phyloP scores from a whole-genome alignment of 441 rosid genomes.

The Breynia disticha region DNA sequence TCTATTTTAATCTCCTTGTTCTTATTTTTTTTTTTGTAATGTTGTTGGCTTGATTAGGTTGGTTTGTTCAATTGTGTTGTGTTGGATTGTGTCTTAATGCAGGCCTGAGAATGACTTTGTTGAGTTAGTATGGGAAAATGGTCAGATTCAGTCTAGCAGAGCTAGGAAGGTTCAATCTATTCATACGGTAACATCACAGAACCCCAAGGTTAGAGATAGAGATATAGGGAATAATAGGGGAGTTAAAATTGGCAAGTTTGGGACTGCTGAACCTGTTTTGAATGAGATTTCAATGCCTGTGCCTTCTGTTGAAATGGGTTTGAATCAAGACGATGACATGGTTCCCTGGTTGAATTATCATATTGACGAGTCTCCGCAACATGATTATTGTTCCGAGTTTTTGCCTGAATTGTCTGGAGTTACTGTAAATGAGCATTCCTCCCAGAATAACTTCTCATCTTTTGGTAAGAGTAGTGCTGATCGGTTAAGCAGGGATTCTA shows the following conservation, averaged over 20 bases:
- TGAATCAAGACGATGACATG: slow-evolving; percentile 58
- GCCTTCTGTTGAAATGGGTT: slow-evolving; percentile 39
- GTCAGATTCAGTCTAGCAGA: slow-evolving; percentile 60
- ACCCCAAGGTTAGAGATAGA: slow-evolving; percentile 27
- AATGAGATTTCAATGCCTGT: slow-evolving; percentile 45
- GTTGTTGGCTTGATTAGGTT: slow-evolving; percentile 1
- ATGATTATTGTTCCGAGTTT: slow-evolving; percentile 47
- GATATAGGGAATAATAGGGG: slow-evolving; percentile 25
- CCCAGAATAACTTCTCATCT: slow-evolving; percentile 32
- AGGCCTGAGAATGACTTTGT: slow-evolving; percentile 58
- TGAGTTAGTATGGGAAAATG: slow-evolving; percentile 80
- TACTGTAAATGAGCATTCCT: slow-evolving; percentile 35
- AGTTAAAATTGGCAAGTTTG: slow-evolving; percentile 23
- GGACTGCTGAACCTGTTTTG: slow-evolving; percentile 21
- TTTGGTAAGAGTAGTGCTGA: slow-evolving; percentile 25
- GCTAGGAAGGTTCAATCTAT: slow-evolving; percentile 26
- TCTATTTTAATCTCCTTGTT: background rate
- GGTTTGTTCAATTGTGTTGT: background rate
- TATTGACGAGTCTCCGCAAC: slow-evolving; percentile 31
- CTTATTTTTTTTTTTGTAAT: background rate
- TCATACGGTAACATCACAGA: slow-evolving; percentile 21
- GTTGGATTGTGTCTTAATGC: slow-evolving; percentile 16
- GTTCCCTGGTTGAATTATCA: slow-evolving; percentile 68
- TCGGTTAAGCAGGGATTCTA: slow-evolving; percentile 20
- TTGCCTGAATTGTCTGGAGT: slow-evolving; percentile 54